A percentile compares a stretch with the other conserved stretches of the same genome.
These are phyloP conservation scores for Filobasidium wieringae DNA, from an alignment of 768 basidiomycete genomes.

Conservation along the genomic window DNA sequence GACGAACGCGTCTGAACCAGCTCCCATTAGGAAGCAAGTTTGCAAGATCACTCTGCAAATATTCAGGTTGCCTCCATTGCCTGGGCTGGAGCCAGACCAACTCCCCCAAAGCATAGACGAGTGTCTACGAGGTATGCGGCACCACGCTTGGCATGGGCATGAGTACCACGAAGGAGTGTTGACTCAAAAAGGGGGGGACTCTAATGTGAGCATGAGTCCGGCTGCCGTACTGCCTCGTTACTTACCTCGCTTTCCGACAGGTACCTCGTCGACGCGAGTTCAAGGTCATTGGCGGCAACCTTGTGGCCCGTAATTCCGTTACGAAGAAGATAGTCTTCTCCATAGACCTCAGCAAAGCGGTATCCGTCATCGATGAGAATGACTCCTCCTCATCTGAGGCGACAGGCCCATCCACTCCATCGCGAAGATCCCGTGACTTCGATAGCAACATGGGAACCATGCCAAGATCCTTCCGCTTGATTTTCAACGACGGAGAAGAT, in stretches of 20 bases:
- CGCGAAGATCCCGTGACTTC: slow-evolving; percentile 4
- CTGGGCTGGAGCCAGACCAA: slow-evolving; percentile 63
- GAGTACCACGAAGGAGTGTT: slow-evolving; percentile 86
- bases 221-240: slow-evolving; percentile 44
- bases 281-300: slow-evolving; percentile 43
- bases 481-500: slow-evolving; percentile 49
- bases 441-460: slow-evolving; percentile 5
- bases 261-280: slow-evolving; percentile 61
- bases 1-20: slow-evolving; percentile 8
- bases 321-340: slow-evolving; percentile 80
- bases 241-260: slow-evolving; percentile 38
- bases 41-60: slow-evolving; percentile 83
- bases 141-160: slow-evolving; percentile 84
- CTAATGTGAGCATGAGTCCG: slow-evolving; percentile 50
- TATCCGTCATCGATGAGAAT: slow-evolving; percentile 64
- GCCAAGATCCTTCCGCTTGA: slow-evolving; percentile 58
- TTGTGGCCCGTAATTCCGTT: slow-evolving; percentile 78
- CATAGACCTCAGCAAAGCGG: slow-evolving; percentile 79
- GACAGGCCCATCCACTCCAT: slow-evolving; percentile 12
- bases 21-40: slow-evolving; percentile 50
- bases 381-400: slow-evolving; percentile 1
- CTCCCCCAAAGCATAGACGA: slow-evolving; percentile 89
- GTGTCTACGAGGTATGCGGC: slow-evolving; percentile 71
- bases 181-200: slow-evolving; percentile 90
- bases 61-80: slow-evolving; percentile 76